Evolutionary conservation across 331 rosid species (phyloP).

Genomic region (Saraca asoca): DNA sequence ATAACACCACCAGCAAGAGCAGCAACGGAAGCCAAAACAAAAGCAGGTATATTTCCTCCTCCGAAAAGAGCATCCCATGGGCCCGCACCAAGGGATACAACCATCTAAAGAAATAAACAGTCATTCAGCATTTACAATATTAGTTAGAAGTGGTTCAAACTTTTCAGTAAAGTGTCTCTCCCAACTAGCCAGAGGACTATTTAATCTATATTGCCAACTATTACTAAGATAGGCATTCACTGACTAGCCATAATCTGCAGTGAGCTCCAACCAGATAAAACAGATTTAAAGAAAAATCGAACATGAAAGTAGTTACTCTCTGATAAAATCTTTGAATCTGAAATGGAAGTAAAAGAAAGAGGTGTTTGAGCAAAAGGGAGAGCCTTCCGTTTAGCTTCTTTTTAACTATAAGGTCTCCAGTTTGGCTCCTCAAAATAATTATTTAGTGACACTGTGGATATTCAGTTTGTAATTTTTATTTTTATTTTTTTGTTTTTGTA

Average conservation of each 20-base stretch:
- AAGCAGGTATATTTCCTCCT: slow-evolving; percentile 91
- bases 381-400: background rate
- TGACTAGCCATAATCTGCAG: background rate
- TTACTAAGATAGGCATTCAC: background rate
- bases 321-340: background rate
- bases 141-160: slow-evolving; percentile 1
- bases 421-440: background rate
- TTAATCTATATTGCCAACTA: slow-evolving; percentile 2
- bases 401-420: slow-evolving; percentile 2
- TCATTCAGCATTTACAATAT: slow-evolving; percentile 23
- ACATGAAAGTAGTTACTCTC: background rate
- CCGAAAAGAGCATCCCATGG: slow-evolving; percentile 98
- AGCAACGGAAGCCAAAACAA: slow-evolving; percentile 73
- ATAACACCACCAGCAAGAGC: slow-evolving; percentile 80
- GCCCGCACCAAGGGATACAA: slow-evolving; percentile 88
- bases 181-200: background rate
- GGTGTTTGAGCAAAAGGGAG: background rate
- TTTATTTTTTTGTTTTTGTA: no score
- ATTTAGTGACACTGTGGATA: background rate
- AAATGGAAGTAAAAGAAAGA: background rate
- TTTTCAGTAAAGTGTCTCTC: background rate
- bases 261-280: background rate
- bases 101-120: slow-evolving; percentile 58
- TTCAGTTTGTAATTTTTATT: no score
- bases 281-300: background rate